These are phyloP conservation scores for Triglochin maritima DNA, from an alignment of 106 monocot species.

Conservation along the genomic window DNA sequence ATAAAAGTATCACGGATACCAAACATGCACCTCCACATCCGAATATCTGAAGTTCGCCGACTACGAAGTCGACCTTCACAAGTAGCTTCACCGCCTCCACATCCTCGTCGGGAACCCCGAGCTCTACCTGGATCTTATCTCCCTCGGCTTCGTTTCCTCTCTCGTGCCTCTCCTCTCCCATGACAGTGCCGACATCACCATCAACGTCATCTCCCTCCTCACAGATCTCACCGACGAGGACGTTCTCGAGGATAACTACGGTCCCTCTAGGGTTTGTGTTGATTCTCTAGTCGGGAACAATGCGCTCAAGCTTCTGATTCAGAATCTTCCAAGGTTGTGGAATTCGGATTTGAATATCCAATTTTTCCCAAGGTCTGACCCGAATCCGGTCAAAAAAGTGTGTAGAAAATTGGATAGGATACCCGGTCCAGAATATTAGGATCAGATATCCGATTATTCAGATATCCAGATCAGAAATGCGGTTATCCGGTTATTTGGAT, in stretches of 20 bases:
- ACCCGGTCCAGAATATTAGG: too few species aligned
- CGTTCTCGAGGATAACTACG: slow-evolving; percentile 67
- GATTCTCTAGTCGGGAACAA: slow-evolving; percentile 79
- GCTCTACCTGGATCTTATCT: slow-evolving; percentile 79
- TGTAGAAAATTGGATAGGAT: too few species aligned
- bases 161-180: slow-evolving; percentile 64
- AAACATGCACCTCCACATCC: too few species aligned
- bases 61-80: slow-evolving; percentile 89
- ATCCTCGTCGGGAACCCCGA: slow-evolving; percentile 84
- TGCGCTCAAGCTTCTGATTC: slow-evolving; percentile 77
- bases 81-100: slow-evolving; percentile 58
- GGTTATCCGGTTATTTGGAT: too few species aligned
- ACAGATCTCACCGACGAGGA: slow-evolving; percentile 85
- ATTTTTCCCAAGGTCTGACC: too few species aligned
- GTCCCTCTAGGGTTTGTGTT: slow-evolving; percentile 46
- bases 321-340: slow-evolving; percentile 64
- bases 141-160: slow-evolving; percentile 57
- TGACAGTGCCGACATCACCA: slow-evolving; percentile 77
- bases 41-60: slow-evolving; percentile 91
- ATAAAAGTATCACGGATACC: too few species aligned
- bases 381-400: too few species aligned
- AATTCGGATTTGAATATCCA: slow-evolving; percentile 82
- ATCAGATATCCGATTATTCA: too few species aligned
- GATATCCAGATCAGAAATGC: too few species aligned
- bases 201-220: slow-evolving; percentile 65